A percentile compares a stretch with the other conserved stretches of the same genome.
Evolutionary conservation across 805 yeast species (phyloP).

Genomic region (Yamadazyma paraphyllophila): DNA sequence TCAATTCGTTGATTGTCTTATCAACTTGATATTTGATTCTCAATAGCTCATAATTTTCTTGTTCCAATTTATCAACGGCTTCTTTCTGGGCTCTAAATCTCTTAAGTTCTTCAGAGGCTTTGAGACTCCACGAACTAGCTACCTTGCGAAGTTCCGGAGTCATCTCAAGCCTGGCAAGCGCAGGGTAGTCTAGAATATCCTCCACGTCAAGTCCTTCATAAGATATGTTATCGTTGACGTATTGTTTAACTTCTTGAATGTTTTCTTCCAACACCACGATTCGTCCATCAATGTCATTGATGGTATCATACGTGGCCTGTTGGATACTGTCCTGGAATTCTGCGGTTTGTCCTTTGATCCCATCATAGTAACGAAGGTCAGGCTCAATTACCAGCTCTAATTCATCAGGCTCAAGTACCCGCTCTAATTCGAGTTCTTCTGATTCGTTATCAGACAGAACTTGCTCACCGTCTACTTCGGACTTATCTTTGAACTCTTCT

Average conservation of each 20-base stretch:
- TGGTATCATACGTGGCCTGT: neutral
- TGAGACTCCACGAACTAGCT: too few species aligned
- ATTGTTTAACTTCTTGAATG: neutral
- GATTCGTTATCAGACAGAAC: neutral
- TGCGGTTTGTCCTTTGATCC: neutral
- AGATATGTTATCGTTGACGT: neutral
- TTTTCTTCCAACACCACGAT: neutral
- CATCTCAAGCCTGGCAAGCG: neutral
- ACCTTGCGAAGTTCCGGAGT: too few species aligned
- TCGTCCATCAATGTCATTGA: neutral
- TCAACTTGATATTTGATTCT: slow-evolving; percentile 18
- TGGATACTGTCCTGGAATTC: neutral
- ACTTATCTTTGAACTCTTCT: neutral
- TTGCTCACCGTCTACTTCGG: neutral
- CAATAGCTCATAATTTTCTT: neutral
- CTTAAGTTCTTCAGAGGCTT: neutral
- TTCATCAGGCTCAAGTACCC: too few species aligned
- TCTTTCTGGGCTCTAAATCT: neutral
- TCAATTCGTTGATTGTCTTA: slow-evolving; percentile 26
- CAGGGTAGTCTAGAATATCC: neutral
- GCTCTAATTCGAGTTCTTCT: neutral
- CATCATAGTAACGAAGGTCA: neutral
- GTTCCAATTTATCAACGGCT: neutral
- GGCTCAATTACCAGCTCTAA: neutral
- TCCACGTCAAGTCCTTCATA: neutral